Base-by-base conservation (phyloP, 2,329 filamentous ascomycete genomes). In the Stagonosporopsis rhizophila region DNA sequence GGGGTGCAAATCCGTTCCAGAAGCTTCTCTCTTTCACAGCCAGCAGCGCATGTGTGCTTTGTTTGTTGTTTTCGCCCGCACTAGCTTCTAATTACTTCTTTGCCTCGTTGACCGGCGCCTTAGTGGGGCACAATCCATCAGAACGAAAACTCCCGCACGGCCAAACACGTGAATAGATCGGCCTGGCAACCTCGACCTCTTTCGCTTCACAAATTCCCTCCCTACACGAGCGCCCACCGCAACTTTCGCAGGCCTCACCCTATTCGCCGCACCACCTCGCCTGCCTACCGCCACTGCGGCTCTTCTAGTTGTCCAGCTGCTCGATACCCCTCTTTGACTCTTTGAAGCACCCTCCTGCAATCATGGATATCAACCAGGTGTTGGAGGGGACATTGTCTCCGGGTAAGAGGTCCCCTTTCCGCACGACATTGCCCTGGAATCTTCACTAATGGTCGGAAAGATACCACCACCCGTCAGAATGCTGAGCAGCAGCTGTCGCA, bases 351-450 rank as follows among this genome's bases (percentile, higher is more conserved):
- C 70, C 71, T 70, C 69, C 66, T 66, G 62, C 75, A 79, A 92
- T 86, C 83, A 93, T 96, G 90, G 92, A 98, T 83, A 96, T 98
- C 83, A 96, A 94, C 84, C 89, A 92, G 82, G 94, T 99, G 83
- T 90, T 99, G 84, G 88, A 92, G 81, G 94, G 93, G 83, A 98
- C 95, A 79, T 88, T 98, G 81, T 96, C 93, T 76, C 85, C 93
- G 76, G 94, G 95, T 98, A 83, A 78, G 89, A 73, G 53, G 44
- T 52, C 61, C 48, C 47, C 39, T 19, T 49, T 48, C 45, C 54
- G 40, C 52, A 35, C 44, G 53, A 45, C 61, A 52, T 50, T 42
- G 19, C 52, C 41, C 49, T 50, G 61, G 65, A 57, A 65, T 79
- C 75, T 54, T 47, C 19, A 63, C 72, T 77, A 59, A 78, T 71